Conservation (phyloP, 768 basidiomycete genomes). For the Boletellus emodensis region DNA sequence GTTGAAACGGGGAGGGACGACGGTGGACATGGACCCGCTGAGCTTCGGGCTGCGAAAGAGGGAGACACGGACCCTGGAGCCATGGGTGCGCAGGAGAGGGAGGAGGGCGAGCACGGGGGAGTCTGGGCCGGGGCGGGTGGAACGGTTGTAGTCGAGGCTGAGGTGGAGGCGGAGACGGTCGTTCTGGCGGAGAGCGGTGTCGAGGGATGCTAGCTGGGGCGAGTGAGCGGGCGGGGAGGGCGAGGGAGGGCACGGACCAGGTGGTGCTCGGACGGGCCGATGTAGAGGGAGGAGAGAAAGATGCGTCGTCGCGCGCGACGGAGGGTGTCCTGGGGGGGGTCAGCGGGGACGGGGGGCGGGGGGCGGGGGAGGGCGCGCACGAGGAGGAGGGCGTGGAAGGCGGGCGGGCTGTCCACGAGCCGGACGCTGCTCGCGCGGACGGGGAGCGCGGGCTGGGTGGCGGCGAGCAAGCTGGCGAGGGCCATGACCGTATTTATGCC, state of each 20-base stretch:
- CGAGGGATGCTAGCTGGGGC: conserved; percentile 68
- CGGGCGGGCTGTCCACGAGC: conserved; percentile 52
- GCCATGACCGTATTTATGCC: conserved; percentile 10
- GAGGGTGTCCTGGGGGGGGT: conserved; percentile 60
- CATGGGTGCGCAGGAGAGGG: conserved; percentile 70
- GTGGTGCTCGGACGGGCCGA: conserved; percentile 73
- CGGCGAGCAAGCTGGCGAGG: conserved; percentile 24
- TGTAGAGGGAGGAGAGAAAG: conserved; percentile 87
- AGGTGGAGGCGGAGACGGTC: conserved; percentile 64
- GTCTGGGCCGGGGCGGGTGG: conserved; percentile 67
- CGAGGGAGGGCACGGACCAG: conserved; percentile 54
- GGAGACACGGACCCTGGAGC: conserved; percentile 66
- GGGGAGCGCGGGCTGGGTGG: conserved; percentile 46
- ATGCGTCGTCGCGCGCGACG: conserved; percentile 71
- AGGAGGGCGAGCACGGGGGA: conserved; percentile 66
- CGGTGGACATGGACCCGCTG: conserved; percentile 61
- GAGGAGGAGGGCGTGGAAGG: conserved; percentile 54
- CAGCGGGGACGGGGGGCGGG: neutral
- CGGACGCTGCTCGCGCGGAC: conserved; percentile 45
- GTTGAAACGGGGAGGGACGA: conserved; percentile 91
- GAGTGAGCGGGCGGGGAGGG: neutral
- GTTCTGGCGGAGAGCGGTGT: conserved; percentile 53
- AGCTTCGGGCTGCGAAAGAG: conserved; percentile 89
- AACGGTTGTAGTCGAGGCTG: conserved; percentile 77
- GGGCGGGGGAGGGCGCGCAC: conserved; percentile 35